These are phyloP conservation scores for Umbellularia californica DNA, from an alignment of 164 flowering plant genomes.

Conservation along the genomic window DNA sequence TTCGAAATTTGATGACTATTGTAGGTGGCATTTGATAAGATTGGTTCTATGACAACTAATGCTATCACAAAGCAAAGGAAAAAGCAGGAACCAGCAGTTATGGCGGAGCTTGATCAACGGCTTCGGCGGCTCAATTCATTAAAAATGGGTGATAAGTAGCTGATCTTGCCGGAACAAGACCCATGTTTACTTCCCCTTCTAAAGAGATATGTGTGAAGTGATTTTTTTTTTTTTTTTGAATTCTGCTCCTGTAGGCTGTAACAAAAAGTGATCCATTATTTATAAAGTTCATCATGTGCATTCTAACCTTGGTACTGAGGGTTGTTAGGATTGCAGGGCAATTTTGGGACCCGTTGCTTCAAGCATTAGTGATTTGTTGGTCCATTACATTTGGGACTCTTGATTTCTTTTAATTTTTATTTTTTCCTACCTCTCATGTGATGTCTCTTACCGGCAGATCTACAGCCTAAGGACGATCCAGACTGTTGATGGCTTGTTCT, in stretches of 20 bases:
- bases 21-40: conserved; percentile 95
- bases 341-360: too few relatives aligned
- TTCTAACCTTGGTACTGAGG: neutral
- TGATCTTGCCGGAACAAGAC: neutral
- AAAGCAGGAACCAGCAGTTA: conserved; percentile 93
- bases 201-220: too few relatives aligned
- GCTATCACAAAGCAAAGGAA: conserved; percentile 92
- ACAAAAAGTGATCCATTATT: neutral
- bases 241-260: too few relatives aligned
- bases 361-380: too few relatives aligned
- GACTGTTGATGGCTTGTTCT: too few relatives aligned
- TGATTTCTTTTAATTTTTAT: too few relatives aligned
- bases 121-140: conserved; percentile 61
- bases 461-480: too few relatives aligned
- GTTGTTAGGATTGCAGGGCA: neutral
- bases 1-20: neutral
- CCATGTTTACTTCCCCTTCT: neutral
- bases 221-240: too few relatives aligned
- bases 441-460: too few relatives aligned
- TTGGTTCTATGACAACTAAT: conserved; percentile 80
- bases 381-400: too few relatives aligned
- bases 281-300: neutral
- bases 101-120: conserved; percentile 93
- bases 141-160: conserved; percentile 20
- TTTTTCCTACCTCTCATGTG: too few relatives aligned